phyloP scores from a whole-genome alignment of 192 early-diverging fungal species.

The Podila horticola region DNA sequence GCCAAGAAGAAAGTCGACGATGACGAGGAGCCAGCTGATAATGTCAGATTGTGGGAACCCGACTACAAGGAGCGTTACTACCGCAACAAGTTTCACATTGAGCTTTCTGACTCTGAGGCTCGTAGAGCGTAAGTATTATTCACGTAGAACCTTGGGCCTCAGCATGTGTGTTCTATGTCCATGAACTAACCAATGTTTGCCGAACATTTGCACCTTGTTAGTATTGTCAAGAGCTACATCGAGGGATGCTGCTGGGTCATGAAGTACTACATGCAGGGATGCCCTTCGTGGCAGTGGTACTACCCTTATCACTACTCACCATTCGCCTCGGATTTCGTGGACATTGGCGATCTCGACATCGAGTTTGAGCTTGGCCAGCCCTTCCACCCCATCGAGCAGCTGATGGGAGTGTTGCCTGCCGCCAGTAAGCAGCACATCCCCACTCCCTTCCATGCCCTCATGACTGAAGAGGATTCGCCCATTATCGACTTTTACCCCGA shows the following conservation, averaged over 20 bases:
- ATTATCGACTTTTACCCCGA: conserved; percentile 95
- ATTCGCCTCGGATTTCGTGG: conserved; percentile 81
- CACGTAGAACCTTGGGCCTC: too few relatives aligned
- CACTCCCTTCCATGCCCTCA: conserved; percentile 72
- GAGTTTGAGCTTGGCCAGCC: conserved; percentile 87
- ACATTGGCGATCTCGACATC: conserved; percentile 77
- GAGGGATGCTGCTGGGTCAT: conserved; percentile 98
- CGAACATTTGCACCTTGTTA: conserved; percentile 4
- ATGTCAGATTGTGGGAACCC: conserved; percentile 77
- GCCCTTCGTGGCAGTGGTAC: conserved; percentile 96
- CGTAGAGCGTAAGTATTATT: conserved; percentile 58
- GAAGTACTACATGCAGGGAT: conserved; percentile 89
- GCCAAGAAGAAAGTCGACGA: conserved; percentile 50
- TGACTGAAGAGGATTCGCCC: conserved; percentile 84
- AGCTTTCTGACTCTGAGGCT: conserved; percentile 66
- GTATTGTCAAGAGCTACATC: conserved; percentile 83
- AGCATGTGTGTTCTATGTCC: too few relatives aligned
- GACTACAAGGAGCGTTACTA: conserved; percentile 85
- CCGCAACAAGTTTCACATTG: conserved; percentile 70
- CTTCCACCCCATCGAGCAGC: conserved; percentile 92
- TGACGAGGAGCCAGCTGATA: conserved; percentile 69
- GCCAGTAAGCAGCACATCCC: conserved; percentile 78
- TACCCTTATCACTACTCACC: conserved; percentile 98
- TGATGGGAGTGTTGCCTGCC: conserved; percentile 97
- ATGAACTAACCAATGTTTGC: neutral